phyloP scores from a whole-genome alignment of 2,329 filamentous ascomycete species.

The Byssothecium circinans region DNA sequence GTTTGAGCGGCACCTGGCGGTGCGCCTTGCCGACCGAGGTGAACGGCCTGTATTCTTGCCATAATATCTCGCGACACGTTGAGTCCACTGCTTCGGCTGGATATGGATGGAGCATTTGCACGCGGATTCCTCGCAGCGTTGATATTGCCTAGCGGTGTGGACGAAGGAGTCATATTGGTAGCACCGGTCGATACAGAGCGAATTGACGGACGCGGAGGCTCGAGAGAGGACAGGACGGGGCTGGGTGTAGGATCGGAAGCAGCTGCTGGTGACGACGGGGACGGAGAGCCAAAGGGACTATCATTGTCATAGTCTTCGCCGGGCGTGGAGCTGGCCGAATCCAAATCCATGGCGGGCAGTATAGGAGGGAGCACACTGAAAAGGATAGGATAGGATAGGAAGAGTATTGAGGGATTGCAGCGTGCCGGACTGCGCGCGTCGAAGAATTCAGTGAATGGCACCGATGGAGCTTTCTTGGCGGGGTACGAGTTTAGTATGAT shows the following conservation, averaged over 20 bases:
- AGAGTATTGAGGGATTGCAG: not conserved
- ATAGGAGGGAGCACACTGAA: conserved; percentile 4
- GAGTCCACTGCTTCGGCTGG: conserved; percentile 54
- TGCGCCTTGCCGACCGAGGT: conserved; percentile 64
- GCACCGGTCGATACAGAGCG: conserved; percentile 62
- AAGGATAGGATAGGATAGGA: not conserved
- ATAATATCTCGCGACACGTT: conserved; percentile 63
- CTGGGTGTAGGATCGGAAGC: conserved; percentile 24
- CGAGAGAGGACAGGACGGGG: conserved; percentile 23
- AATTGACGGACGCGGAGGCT: conserved; percentile 55
- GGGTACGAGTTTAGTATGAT: not conserved
- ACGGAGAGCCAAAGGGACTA: conserved; percentile 34
- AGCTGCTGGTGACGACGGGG: conserved; percentile 32
- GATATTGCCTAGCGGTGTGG: conserved; percentile 78
- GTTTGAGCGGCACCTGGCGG: conserved; percentile 42
- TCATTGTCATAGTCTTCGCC: conserved; percentile 37
- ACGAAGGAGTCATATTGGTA: conserved; percentile 71
- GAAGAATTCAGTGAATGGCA: not conserved
- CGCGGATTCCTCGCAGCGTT: conserved; percentile 65
- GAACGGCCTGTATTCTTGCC: conserved; percentile 70
- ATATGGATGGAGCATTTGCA: conserved; percentile 46
- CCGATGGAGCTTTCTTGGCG: not conserved
- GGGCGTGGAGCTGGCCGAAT: conserved; percentile 32
- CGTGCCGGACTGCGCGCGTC: not conserved
- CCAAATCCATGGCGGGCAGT: conserved; percentile 25